Conservation (phyloP, 371 early-diverging fungal species). For the Mortierella sp. region DNA sequence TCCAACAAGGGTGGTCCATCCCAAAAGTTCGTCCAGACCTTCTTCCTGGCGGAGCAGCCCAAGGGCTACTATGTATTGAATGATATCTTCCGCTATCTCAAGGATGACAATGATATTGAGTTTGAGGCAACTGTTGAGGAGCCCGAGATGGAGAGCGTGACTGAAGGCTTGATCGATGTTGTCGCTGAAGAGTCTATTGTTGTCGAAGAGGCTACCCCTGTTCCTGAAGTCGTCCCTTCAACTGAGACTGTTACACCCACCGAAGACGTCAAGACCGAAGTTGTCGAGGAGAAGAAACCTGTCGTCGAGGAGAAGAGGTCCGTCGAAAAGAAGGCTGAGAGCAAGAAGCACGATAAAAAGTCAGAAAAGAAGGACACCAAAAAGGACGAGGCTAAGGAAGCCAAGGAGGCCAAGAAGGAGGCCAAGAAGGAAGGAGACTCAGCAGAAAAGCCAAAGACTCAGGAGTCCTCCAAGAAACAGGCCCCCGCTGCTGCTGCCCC, state of each 20-base stretch:
- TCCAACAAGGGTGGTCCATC: conserved; percentile 82
- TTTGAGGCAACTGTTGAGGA: conserved; percentile 52
- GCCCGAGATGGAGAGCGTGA: conserved; percentile 13
- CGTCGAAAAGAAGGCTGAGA: conserved; percentile 27
- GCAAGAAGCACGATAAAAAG: conserved; percentile 23
- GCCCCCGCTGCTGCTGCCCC: conserved; percentile 11
- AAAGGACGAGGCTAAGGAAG: conserved; percentile 34
- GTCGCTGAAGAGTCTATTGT: conserved; percentile 40
- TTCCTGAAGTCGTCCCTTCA: conserved; percentile 12
- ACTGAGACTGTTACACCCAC: conserved; percentile 1
- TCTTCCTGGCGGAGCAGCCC: conserved; percentile 92
- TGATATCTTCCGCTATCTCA: conserved; percentile 95
- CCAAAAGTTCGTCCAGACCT: conserved; percentile 94
- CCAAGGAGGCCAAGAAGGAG: conserved; percentile 30
- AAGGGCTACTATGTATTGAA: conserved; percentile 94
- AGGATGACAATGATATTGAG: conserved; percentile 73
- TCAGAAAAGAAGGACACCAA: conserved; percentile 28
- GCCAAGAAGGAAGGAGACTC: conserved; percentile 27
- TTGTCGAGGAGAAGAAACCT: conserved; percentile 25
- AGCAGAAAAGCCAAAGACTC: conserved; percentile 27
- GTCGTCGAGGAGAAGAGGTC: conserved; percentile 35
- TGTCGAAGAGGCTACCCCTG: conserved; percentile 14
- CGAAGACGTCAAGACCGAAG: conserved; percentile 13
- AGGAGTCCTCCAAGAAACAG: conserved; percentile 33
- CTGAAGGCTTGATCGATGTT: conserved; percentile 18